Percentiles rank a stretch among this genome's conserved stretches.
These are phyloP conservation scores for Dillenia suffruticosa DNA, from an alignment of 164 flowering plant species.

Conservation along the genomic window DNA sequence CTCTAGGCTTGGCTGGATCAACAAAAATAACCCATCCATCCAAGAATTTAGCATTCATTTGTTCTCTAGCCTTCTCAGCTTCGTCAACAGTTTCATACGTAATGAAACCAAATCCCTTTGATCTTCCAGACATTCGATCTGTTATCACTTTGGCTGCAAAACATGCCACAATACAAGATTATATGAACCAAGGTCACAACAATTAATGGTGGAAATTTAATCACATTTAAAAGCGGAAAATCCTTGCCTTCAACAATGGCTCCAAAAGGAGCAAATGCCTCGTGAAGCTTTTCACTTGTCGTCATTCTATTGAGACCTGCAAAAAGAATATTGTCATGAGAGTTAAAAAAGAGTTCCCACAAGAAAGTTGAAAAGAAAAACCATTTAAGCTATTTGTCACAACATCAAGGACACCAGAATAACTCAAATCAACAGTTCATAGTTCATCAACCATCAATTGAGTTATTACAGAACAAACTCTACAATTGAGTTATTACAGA, in stretches of 20 bases:
- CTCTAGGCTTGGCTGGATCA: slow-evolving; percentile 82
- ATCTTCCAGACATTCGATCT: slow-evolving; percentile 67
- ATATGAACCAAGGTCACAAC: background rate
- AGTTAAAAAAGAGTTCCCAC: background rate
- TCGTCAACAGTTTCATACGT: slow-evolving; percentile 70
- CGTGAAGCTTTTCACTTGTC: slow-evolving; percentile 64
- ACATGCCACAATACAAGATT: background rate
- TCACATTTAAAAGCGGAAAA: background rate
- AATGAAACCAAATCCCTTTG: slow-evolving; percentile 89
- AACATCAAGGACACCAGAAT: background rate
- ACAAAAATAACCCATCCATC: slow-evolving; percentile 98
- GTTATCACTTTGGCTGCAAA: slow-evolving; percentile 63
- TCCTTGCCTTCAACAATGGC: slow-evolving; percentile 62
- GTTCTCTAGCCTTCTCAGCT: slow-evolving; percentile 76
- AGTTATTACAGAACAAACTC: too few relatives aligned
- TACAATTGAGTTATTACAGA: too few relatives aligned
- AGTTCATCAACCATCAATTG: too few relatives aligned
- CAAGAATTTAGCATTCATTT: slow-evolving; percentile 74
- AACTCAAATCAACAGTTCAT: too few relatives aligned
- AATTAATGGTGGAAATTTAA: background rate
- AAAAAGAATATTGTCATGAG: background rate
- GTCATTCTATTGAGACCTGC: slow-evolving; percentile 80
- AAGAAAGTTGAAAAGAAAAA: background rate
- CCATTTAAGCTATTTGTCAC: background rate
- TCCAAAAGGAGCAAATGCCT: slow-evolving; percentile 79